phyloP scores from a whole-genome alignment of 352 stramenopile species.

The Pythium rhizo-oryzae region DNA sequence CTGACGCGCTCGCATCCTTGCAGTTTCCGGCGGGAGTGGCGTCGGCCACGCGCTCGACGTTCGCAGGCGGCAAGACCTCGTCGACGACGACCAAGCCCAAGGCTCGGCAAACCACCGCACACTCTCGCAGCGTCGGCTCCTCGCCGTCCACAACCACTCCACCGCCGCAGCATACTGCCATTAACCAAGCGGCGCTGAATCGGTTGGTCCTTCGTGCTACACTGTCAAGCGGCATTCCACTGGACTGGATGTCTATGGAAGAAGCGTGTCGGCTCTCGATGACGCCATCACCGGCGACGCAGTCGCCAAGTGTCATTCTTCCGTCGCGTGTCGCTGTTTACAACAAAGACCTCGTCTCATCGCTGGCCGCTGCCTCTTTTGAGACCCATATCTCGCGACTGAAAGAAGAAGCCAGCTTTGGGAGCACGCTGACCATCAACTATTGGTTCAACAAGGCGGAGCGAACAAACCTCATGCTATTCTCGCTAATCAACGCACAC shows the following conservation, averaged over 20 bases:
- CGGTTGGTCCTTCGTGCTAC: slow-evolving; percentile 50
- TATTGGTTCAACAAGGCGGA: slow-evolving; percentile 58
- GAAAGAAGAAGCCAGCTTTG: slow-evolving; percentile 48
- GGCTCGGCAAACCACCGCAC: neutral
- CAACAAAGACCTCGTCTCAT: slow-evolving; percentile 10
- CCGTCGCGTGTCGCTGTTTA: slow-evolving; percentile 18
- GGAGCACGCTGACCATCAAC: slow-evolving; percentile 68
- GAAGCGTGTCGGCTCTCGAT: slow-evolving; percentile 33
- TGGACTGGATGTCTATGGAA: slow-evolving; percentile 64
- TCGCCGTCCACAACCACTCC: neutral
- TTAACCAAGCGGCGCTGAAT: slow-evolving; percentile 36
- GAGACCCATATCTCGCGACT: slow-evolving; percentile 64
- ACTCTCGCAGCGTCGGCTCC: neutral
- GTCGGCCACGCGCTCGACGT: neutral
- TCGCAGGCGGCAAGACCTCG: neutral
- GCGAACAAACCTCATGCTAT: slow-evolving; percentile 53
- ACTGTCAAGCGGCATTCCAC: slow-evolving; percentile 42
- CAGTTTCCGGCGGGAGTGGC: slow-evolving; percentile 30
- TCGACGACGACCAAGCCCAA: slow-evolving; percentile 7
- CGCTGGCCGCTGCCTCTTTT: slow-evolving; percentile 18
- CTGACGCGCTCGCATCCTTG: slow-evolving; percentile 50
- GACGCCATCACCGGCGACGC: no score
- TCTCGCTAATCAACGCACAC: slow-evolving; percentile 72
- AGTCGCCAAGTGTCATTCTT: slow-evolving; percentile 26
- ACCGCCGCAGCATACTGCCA: neutral